These are phyloP conservation scores for Solanum habrochaites DNA, from an alignment of 257 asterid species.

Conservation along the genomic window DNA sequence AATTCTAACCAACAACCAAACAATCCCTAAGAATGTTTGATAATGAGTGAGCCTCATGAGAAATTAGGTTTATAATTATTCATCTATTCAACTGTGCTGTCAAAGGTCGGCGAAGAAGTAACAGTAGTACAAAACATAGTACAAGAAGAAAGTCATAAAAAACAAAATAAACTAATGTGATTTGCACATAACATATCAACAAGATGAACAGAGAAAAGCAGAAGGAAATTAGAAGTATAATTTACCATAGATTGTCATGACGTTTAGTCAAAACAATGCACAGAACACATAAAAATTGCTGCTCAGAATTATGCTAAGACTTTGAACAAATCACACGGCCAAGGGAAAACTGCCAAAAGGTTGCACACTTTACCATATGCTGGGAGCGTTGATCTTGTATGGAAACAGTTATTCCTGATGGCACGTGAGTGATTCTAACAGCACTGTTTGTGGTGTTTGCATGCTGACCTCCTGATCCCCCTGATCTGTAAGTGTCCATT, in stretches of 20 bases:
- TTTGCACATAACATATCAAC: not conserved
- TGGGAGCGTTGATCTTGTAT: slow-evolving; percentile 97
- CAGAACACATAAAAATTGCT: not conserved
- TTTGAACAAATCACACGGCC: not conserved
- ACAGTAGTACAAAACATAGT: not conserved
- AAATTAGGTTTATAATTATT: not conserved
- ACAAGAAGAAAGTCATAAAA: not conserved
- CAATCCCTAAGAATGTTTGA: not conserved
- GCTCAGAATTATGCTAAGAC: not conserved
- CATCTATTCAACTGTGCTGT: not conserved
- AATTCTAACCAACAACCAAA: not conserved
- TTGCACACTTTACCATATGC: slow-evolving; percentile 46
- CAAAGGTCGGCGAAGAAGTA: not conserved
- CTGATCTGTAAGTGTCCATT: slow-evolving; percentile 88
- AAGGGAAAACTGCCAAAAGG: not conserved
- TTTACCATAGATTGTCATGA: not conserved
- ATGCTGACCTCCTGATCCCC: slow-evolving; percentile 97
- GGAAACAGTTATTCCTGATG: slow-evolving; percentile 71
- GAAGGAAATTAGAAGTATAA: not conserved
- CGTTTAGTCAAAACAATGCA: not conserved
- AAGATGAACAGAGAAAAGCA: not conserved
- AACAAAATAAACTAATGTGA: not conserved
- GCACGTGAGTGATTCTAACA: slow-evolving; percentile 85
- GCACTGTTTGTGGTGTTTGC: slow-evolving; percentile 95
- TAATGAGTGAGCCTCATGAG: not conserved